Conservation (phyloP, 1,139 yeast genomes). For the Debaryomyces udenii region DNA sequence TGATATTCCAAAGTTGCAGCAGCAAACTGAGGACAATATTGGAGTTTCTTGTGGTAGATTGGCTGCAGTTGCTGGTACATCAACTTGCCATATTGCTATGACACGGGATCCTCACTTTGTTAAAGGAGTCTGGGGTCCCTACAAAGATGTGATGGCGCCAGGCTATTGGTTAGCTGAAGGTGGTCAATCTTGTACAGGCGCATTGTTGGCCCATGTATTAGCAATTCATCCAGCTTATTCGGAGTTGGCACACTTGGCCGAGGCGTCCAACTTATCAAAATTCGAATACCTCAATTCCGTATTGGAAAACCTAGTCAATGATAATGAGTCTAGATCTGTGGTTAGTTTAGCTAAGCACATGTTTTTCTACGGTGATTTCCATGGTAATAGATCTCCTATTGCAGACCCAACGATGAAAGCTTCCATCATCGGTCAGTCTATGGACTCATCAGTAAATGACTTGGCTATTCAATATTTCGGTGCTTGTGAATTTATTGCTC, state of each 20-base stretch:
- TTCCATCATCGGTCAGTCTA: slow-evolving; percentile 87
- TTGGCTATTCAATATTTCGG: slow-evolving; percentile 85
- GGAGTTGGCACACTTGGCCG: slow-evolving; percentile 65
- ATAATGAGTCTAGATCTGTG: slow-evolving; percentile 63
- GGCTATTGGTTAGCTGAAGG: slow-evolving; percentile 98
- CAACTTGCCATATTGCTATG: slow-evolving; percentile 93
- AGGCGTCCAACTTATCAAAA: slow-evolving; percentile 67
- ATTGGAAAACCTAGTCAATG: slow-evolving; percentile 67
- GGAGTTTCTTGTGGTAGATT: slow-evolving; percentile 76
- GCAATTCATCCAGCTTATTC: slow-evolving; percentile 86
- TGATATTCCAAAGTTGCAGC: slow-evolving; percentile 51
- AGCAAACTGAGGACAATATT: slow-evolving; percentile 43
- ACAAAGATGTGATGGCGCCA: slow-evolving; percentile 86
- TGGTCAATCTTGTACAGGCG: slow-evolving; percentile 97
- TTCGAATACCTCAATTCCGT: slow-evolving; percentile 81
- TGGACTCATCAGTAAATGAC: slow-evolving; percentile 85
- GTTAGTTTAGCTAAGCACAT: slow-evolving; percentile 80
- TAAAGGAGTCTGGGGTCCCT: slow-evolving; percentile 98
- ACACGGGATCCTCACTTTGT: slow-evolving; percentile 86
- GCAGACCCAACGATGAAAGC: slow-evolving; percentile 96
- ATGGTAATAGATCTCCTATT: slow-evolving; percentile 95
- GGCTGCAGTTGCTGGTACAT: slow-evolving; percentile 98
- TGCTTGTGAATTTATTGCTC: slow-evolving; percentile 96
- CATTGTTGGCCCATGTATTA: slow-evolving; percentile 85
- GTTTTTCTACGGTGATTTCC: slow-evolving; percentile 94